Conservation (phyloP, 2,329 filamentous ascomycete species). For the Ceratocystiopsis minuta region DNA sequence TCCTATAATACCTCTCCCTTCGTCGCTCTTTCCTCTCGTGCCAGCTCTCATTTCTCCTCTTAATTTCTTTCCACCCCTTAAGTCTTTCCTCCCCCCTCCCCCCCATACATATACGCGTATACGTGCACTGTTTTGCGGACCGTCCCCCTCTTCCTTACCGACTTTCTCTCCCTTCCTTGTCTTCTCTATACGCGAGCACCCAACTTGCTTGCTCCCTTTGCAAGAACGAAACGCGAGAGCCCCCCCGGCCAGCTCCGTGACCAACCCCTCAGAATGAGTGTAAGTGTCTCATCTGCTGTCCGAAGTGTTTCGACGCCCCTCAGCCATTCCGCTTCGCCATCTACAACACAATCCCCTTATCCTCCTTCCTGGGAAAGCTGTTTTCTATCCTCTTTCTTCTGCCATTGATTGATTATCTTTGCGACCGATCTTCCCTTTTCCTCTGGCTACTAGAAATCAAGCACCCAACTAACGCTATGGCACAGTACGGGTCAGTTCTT, state of each 20-base stretch:
- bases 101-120: no score
- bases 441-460: not conserved
- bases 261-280: constrained; percentile 3
- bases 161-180: no score
- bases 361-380: not conserved
- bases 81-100: no score
- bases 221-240: no score
- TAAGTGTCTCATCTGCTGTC: constrained; percentile 4
- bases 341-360: not conserved
- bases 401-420: not conserved
- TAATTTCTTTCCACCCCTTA: no score
- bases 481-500: constrained; percentile 36
- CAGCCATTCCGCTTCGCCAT: not conserved
- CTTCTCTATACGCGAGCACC: no score
- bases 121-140: no score
- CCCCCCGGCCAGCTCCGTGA: not conserved
- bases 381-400: not conserved
- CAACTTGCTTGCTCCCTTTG: no score
- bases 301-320: constrained; percentile 1
- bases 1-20: constrained; percentile 3
- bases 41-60: no score
- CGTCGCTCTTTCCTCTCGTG: no score
- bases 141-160: no score
- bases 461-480: constrained; percentile 20
- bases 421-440: not conserved